A percentile compares a stretch with the other conserved stretches of the same genome.
These are phyloP conservation scores for Fusarium metavorans DNA, from an alignment of 2,329 filamentous ascomycete genomes.

Conservation along the genomic window DNA sequence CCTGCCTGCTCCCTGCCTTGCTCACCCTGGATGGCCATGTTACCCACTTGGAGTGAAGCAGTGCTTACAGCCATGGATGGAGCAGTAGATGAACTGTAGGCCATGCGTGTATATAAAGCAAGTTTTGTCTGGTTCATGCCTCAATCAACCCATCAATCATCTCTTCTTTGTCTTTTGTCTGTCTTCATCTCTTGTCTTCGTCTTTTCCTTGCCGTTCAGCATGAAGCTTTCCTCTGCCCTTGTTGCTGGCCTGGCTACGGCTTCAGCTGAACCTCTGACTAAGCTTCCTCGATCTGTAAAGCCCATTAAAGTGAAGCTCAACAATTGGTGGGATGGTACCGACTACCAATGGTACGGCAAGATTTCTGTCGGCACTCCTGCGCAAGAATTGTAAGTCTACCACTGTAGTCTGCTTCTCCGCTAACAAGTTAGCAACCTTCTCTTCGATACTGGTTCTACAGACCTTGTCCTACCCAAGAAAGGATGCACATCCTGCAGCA, in stretches of 20 bases:
- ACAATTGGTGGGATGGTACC: slow-evolving; percentile 27
- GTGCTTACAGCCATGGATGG: neutral
- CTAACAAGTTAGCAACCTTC: neutral
- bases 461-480: neutral
- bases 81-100: neutral
- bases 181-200: neutral
- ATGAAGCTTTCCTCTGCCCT: neutral
- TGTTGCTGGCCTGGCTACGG: neutral
- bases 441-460: neutral
- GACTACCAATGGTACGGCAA: slow-evolving; percentile 37
- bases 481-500: neutral
- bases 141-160: neutral
- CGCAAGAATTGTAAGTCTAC: slow-evolving; percentile 31
- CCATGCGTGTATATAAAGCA: neutral
- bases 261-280: neutral
- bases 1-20: neutral
- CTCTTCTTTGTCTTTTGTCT: neutral
- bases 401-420: too few relatives aligned
- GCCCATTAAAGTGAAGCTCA: slow-evolving; percentile 17
- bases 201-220: neutral
- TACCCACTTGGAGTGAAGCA: neutral
- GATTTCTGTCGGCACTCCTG: slow-evolving; percentile 33
- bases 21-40: neutral
- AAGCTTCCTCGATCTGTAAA: neutral
- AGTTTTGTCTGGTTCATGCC: neutral